These are phyloP conservation scores for Malus hybrid DNA, from an alignment of 331 rosid genomes.

Conservation along the genomic window DNA sequence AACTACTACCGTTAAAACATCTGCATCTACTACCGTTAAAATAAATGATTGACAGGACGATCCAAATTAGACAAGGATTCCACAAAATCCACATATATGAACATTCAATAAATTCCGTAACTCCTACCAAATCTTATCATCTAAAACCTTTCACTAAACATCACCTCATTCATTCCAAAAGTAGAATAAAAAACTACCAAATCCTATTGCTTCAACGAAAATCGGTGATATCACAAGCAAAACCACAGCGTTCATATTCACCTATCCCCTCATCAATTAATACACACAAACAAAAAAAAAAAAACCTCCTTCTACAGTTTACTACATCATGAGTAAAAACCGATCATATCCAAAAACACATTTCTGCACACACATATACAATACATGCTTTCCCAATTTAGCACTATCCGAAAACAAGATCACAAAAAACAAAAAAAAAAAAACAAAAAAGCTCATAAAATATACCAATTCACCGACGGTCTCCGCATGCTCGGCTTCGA, in stretches of 20 bases:
- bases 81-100: background rate
- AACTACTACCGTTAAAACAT: background rate
- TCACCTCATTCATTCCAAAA: background rate
- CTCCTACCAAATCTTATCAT: background rate
- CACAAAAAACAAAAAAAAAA: background rate
- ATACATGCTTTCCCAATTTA: background rate
- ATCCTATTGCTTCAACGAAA: background rate
- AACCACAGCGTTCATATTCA: background rate
- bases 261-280: background rate
- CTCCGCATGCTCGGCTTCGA: constrained; percentile 23
- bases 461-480: constrained; percentile 14
- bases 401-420: background rate
- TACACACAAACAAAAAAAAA: background rate
- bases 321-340: background rate
- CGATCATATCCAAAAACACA: background rate
- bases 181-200: background rate
- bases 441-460: background rate
- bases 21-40: background rate
- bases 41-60: background rate
- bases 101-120: background rate
- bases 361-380: background rate
- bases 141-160: background rate
- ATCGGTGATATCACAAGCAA: background rate
- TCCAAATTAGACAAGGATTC: background rate
- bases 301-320: background rate